A percentile compares a stretch with the other conserved stretches of the same genome.
phyloP scores from a whole-genome alignment of 352 stramenopile genomes.

The Globisporangium mamillatum region DNA sequence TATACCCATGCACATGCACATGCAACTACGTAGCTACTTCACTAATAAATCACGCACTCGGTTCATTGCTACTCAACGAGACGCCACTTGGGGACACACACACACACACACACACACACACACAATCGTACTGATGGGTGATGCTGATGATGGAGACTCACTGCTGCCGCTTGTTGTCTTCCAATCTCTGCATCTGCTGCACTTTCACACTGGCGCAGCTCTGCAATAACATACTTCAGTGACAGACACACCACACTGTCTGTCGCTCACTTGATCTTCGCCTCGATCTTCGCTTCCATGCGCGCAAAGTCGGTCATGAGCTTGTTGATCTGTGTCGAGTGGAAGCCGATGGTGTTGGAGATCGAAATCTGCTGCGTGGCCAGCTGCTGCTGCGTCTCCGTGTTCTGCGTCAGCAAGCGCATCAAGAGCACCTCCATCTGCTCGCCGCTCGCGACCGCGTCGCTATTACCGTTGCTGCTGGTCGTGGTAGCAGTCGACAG shows the following conservation, averaged over 20 bases:
- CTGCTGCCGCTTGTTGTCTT: not conserved
- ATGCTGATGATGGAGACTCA: not conserved
- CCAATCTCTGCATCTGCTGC: not conserved
- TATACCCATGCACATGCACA: conserved; percentile 5
- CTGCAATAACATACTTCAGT: conserved; percentile 13
- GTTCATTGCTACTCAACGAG: not conserved
- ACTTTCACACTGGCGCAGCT: not conserved
- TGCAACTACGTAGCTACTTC: not conserved
- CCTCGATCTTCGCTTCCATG: conserved; percentile 78
- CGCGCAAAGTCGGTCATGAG: conserved; percentile 71
- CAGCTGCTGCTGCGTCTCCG: conserved; percentile 79
- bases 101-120: not conserved
- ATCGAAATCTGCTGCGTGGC: conserved; percentile 75
- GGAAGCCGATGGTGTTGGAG: conserved; percentile 53
- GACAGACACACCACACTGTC: not conserved
- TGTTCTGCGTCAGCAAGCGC: conserved; percentile 78
- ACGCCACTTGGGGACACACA: not conserved
- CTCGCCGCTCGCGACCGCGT: conserved; percentile 15
- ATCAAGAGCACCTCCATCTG: conserved; percentile 78
- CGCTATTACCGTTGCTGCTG: not conserved
- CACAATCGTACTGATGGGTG: not conserved
- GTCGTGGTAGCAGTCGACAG: conserved; percentile 8
- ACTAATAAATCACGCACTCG: not conserved
- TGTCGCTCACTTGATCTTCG: conserved; percentile 27
- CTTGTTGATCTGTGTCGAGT: conserved; percentile 72